These are phyloP conservation scores for Aeschynomene evenia DNA, from an alignment of 306 rosid genomes.

Conservation along the genomic window DNA sequence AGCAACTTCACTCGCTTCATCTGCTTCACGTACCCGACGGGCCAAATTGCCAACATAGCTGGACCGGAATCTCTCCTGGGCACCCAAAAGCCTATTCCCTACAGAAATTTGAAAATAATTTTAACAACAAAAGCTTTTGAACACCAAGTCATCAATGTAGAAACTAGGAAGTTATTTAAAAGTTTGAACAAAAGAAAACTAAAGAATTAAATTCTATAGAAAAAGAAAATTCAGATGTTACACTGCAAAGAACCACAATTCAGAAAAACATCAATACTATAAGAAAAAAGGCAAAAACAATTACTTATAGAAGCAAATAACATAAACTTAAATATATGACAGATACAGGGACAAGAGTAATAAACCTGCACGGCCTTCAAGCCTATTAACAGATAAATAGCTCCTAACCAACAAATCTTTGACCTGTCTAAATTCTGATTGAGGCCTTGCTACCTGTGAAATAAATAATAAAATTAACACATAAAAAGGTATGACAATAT, in stretches of 20 bases:
- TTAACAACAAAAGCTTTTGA: background rate
- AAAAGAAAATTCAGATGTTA: background rate
- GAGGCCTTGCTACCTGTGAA: conserved; percentile 63
- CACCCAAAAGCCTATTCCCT: conserved; percentile 47
- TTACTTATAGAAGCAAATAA: background rate
- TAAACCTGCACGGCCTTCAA: conserved; percentile 55
- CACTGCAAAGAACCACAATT: conserved; percentile 18
- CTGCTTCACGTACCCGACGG: conserved; percentile 66
- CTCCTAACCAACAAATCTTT: conserved; percentile 42
- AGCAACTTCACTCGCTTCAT: conserved; percentile 73
- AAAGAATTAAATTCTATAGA: background rate
- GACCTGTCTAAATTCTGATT: conserved; percentile 39
- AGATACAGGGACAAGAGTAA: background rate
- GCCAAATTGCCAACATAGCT: conserved; percentile 76
- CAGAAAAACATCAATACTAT: background rate
- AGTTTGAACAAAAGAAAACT: background rate
- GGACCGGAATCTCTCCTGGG: conserved; percentile 66
- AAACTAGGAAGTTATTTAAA: conserved; percentile 18
- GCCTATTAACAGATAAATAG: conserved; percentile 36
- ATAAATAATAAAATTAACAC: conserved; percentile 21
- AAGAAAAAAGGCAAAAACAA: background rate
- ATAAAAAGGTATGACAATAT: background rate
- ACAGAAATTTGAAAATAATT: conserved; percentile 30
- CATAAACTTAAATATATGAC: conserved; percentile 4
- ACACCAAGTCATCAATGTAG: background rate